Conservation (phyloP, 768 basidiomycete species). For the Rhizopogon vinicolor region DNA sequence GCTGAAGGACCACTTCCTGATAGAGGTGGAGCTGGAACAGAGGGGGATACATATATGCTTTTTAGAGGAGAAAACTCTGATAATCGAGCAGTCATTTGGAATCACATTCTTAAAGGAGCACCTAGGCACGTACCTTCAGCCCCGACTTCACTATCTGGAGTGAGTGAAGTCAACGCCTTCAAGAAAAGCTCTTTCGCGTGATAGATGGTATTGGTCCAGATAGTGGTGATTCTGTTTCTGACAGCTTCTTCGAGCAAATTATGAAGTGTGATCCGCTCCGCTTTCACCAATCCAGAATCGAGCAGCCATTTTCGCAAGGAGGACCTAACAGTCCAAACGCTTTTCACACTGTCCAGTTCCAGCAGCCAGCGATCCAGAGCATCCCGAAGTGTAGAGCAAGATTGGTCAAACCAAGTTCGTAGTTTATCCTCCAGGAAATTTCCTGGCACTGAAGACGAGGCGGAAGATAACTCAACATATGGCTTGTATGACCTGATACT, state of each 20-base stretch:
- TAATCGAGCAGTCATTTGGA: background rate
- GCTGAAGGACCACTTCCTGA: constrained; percentile 27
- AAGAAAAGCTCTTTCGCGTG: constrained; percentile 44
- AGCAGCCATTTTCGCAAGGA: constrained; percentile 45
- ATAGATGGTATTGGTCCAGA: constrained; percentile 53
- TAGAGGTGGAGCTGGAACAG: constrained; percentile 43
- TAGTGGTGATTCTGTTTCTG: constrained; percentile 45
- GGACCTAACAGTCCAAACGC: constrained; percentile 68
- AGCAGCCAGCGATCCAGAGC: constrained; percentile 54
- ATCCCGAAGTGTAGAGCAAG: constrained; percentile 38
- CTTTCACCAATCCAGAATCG: constrained; percentile 36
- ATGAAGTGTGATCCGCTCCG: constrained; percentile 43
- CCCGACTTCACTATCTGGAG: background rate
- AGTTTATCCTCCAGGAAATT: constrained; percentile 43
- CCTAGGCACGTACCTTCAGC: background rate
- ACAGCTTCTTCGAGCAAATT: constrained; percentile 50
- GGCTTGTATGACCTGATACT: constrained; percentile 78
- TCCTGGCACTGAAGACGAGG: constrained; percentile 47
- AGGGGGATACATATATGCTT: constrained; percentile 52
- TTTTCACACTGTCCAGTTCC: constrained; percentile 52
- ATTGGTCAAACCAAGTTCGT: constrained; percentile 59
- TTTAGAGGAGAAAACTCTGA: constrained; percentile 49
- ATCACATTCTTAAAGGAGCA: background rate
- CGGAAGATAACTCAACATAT: constrained; percentile 68
- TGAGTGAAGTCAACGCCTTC: constrained; percentile 29